These are phyloP conservation scores for Metarhizium brunneum DNA, from an alignment of 2,329 filamentous ascomycete genomes.

Conservation along the genomic window DNA sequence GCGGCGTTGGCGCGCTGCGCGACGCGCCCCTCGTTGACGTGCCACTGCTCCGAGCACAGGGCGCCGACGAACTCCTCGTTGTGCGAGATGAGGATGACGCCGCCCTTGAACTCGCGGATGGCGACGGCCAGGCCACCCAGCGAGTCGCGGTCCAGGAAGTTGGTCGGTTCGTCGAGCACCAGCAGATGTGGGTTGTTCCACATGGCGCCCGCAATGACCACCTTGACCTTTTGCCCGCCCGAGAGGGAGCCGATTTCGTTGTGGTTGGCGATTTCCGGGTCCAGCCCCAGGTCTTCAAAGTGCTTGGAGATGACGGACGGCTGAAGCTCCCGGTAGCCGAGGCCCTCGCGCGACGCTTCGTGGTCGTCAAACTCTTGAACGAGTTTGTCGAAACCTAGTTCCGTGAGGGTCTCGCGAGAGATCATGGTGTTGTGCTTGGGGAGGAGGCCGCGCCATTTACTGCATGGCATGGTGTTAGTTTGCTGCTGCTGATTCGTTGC, in stretches of 20 bases:
- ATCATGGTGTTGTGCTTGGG: slow-evolving; percentile 92
- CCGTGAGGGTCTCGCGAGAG: slow-evolving; percentile 80
- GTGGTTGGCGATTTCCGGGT: slow-evolving; percentile 97
- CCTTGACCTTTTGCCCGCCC: slow-evolving; percentile 98
- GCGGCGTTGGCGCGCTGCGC: slow-evolving; percentile 73
- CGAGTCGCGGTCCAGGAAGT: slow-evolving; percentile 97
- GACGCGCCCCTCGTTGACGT: slow-evolving; percentile 80
- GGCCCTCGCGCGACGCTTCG: slow-evolving; percentile 95
- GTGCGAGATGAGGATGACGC: slow-evolving; percentile 98
- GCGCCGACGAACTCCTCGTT: slow-evolving; percentile 98
- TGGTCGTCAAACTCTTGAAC: slow-evolving; percentile 98
- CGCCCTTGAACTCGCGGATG: slow-evolving; percentile 95
- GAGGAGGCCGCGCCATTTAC: slow-evolving; percentile 80
- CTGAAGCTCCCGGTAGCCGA: slow-evolving; percentile 89
- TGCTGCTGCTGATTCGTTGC: background rate
- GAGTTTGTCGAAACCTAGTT: slow-evolving; percentile 84
- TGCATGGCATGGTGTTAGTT: slow-evolving; percentile 17
- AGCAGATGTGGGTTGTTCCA: slow-evolving; percentile 98
- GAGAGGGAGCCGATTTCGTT: slow-evolving; percentile 95
- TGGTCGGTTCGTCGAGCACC: slow-evolving; percentile 96
- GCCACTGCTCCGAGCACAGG: slow-evolving; percentile 92
- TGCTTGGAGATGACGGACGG: slow-evolving; percentile 94
- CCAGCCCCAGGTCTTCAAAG: slow-evolving; percentile 92
- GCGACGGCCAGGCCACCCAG: slow-evolving; percentile 94
- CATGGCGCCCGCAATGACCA: slow-evolving; percentile 91